phyloP scores from a whole-genome alignment of 2,329 filamentous ascomycete species.

The Pestalotiopsis sp. region DNA sequence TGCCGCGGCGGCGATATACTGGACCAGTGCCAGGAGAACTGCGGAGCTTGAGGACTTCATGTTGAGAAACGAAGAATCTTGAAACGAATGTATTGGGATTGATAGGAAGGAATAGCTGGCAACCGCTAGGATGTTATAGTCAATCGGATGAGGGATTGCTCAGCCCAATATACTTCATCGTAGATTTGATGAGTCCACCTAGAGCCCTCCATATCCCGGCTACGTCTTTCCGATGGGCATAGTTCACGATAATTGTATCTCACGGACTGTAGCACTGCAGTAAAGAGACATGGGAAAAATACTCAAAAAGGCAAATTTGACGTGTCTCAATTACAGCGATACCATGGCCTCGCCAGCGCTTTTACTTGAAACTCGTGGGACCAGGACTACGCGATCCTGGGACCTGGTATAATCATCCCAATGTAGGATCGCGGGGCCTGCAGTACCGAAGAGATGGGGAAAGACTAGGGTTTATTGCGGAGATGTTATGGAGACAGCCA shows the following conservation, averaged over 20 bases:
- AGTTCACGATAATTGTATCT: not conserved
- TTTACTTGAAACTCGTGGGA: not conserved
- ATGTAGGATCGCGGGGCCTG: not conserved
- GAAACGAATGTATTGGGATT: not conserved
- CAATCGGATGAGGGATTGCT: not conserved
- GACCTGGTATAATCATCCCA: not conserved
- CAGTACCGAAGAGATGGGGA: not conserved
- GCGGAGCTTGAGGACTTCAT: not conserved
- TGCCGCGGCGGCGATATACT: not conserved
- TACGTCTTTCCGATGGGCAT: not conserved
- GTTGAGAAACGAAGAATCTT: not conserved
- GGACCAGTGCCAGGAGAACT: not conserved
- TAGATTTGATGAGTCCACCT: no score
- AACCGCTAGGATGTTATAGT: not conserved
- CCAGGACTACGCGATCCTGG: not conserved
- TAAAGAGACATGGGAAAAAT: not conserved
- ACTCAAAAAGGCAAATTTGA: not conserved
- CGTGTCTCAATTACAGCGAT: not conserved
- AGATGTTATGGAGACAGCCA: not conserved
- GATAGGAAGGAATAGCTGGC: not conserved
- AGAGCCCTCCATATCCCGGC: not conserved
- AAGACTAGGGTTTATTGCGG: not conserved
- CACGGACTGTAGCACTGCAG: not conserved
- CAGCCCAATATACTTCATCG: not conserved
- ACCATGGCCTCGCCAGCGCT: not conserved